Evolutionary conservation across 495 filamentous ascomycete genomes (phyloP).

Genomic region (Podospora appendiculata): DNA sequence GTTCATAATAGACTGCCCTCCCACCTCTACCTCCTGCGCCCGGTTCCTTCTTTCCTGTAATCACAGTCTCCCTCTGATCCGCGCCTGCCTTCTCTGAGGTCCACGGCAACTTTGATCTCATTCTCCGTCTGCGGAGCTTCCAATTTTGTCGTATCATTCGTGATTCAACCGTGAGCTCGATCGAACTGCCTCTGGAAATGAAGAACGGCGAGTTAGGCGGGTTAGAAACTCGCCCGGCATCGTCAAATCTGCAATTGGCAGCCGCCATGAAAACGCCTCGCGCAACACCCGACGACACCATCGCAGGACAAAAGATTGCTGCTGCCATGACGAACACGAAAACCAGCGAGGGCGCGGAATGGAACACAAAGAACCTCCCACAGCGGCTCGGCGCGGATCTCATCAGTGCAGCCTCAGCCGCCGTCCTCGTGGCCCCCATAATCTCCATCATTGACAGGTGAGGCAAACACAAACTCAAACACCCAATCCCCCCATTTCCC

Average conservation of each 20-base stretch:
- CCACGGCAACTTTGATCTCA: background rate
- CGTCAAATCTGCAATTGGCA: background rate
- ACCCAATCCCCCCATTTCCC: background rate
- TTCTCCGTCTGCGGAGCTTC: background rate
- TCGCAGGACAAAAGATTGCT: background rate
- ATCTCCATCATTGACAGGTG: slow-evolving; percentile 92
- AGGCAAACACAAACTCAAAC: slow-evolving; percentile 6
- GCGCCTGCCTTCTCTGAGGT: background rate
- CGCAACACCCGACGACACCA: background rate
- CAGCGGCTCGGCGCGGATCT: slow-evolving; percentile 65
- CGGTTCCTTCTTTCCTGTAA: background rate
- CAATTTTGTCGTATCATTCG: background rate
- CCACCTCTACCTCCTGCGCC: background rate
- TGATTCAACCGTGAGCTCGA: background rate
- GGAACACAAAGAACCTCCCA: slow-evolving; percentile 72
- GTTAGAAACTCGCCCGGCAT: background rate
- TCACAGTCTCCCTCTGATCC: too few species aligned
- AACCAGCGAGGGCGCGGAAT: slow-evolving; percentile 24
- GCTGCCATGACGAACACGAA: background rate
- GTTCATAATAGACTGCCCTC: background rate
- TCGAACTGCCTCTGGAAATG: background rate
- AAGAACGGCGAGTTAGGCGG: slow-evolving; percentile 3
- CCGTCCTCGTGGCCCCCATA: slow-evolving; percentile 75
- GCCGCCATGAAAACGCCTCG: background rate
- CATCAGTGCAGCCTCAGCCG: slow-evolving; percentile 65